Evolutionary conservation across 2,329 filamentous ascomycete genomes (phyloP).

Genomic region (Paramyrothecium sp.): DNA sequence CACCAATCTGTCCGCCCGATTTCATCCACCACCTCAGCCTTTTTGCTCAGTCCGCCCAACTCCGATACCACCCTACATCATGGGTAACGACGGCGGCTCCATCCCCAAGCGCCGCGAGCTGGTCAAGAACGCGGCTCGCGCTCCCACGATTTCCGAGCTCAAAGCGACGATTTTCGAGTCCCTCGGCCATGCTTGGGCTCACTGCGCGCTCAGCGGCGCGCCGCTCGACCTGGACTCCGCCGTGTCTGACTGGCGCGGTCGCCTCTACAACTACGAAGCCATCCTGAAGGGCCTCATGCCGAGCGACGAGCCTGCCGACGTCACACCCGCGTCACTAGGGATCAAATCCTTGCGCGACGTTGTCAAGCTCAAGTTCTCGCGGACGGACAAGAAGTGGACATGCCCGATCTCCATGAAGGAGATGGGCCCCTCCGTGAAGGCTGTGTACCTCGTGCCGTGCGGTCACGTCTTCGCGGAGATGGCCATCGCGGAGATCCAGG

Average conservation of each 20-base stretch:
- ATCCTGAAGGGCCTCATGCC: conserved; percentile 65
- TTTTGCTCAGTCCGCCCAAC: not conserved
- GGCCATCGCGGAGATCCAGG: conserved; percentile 77
- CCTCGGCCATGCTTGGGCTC: conserved; percentile 81
- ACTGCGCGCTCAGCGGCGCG: conserved; percentile 81
- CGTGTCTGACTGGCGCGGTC: conserved; percentile 81
- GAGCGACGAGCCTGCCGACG: conserved; percentile 55
- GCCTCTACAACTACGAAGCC: conserved; percentile 92
- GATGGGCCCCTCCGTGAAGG: conserved; percentile 73
- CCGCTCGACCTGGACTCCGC: conserved; percentile 67
- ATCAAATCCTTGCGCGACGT: conserved; percentile 84
- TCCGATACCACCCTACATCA: conserved; percentile 32
- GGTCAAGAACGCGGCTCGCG: conserved; percentile 86
- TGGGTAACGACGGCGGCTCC: conserved; percentile 98
- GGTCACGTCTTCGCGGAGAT: conserved; percentile 91
- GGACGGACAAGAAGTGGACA: conserved; percentile 59
- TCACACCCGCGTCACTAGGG: conserved; percentile 46
- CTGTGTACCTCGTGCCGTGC: conserved; percentile 90
- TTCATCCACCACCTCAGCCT: not conserved
- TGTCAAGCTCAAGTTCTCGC: conserved; percentile 74
- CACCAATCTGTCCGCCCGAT: not conserved
- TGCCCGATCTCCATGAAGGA: conserved; percentile 88
- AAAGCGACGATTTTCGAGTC: conserved; percentile 87
- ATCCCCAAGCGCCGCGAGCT: conserved; percentile 96
- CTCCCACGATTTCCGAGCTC: conserved; percentile 77